Percentiles rank a stretch among this genome's conserved stretches.
Conservation (phyloP, 192 early-diverging fungal genomes). For the Linnemannia schmuckeri region DNA sequence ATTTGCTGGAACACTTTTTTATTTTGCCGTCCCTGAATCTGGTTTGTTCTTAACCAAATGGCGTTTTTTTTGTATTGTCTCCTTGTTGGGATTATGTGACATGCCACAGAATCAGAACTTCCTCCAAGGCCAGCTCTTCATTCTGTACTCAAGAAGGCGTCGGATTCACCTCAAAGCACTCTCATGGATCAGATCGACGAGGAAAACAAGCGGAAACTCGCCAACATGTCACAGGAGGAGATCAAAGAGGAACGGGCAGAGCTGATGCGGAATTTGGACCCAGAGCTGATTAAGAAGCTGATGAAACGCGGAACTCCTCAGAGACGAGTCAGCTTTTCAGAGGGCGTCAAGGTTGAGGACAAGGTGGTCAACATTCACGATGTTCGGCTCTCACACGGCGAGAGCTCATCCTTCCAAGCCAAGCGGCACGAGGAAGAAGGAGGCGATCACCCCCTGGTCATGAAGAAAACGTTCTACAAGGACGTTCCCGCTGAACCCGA, state of each 20-base stretch:
- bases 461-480: slow-evolving; percentile 69
- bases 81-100: background rate
- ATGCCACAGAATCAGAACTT: slow-evolving; percentile 7
- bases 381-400: slow-evolving; percentile 7
- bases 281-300: slow-evolving; percentile 74
- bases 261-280: slow-evolving; percentile 73
- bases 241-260: slow-evolving; percentile 77
- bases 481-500: slow-evolving; percentile 69
- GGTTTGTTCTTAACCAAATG: background rate
- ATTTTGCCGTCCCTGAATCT: background rate
- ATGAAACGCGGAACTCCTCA: slow-evolving; percentile 54
- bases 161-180: slow-evolving; percentile 34
- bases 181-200: slow-evolving; percentile 66
- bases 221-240: slow-evolving; percentile 78
- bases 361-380: slow-evolving; percentile 46
- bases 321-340: slow-evolving; percentile 49
- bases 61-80: background rate
- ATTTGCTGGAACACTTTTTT: background rate
- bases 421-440: slow-evolving; percentile 48
- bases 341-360: slow-evolving; percentile 34
- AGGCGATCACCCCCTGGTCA: slow-evolving; percentile 56
- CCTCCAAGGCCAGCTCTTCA: slow-evolving; percentile 29
- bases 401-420: slow-evolving; percentile 26
- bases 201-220: slow-evolving; percentile 64
- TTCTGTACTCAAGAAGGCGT: slow-evolving; percentile 41